Evolutionary conservation across 78 protist genomes (phyloP).

Genomic region (Protostelium mycophagum): DNA sequence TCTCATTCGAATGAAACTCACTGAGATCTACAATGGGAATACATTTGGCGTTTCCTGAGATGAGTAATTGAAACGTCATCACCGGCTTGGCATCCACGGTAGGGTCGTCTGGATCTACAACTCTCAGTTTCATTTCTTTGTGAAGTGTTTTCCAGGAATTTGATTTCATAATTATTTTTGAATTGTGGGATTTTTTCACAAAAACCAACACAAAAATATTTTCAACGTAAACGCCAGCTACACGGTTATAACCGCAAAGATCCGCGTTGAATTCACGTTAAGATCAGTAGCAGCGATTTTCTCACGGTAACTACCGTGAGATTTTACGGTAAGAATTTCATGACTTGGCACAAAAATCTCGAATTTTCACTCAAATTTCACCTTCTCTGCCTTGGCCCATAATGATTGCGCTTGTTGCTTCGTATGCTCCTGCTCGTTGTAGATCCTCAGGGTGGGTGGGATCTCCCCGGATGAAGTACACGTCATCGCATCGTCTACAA

Average conservation of each 20-base stretch:
- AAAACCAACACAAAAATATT: too few species aligned
- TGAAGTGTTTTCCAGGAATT: too few species aligned
- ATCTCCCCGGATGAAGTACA: background rate
- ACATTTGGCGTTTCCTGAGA: background rate
- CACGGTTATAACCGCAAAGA: too few species aligned
- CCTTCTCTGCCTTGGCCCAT: background rate
- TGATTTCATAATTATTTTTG: too few species aligned
- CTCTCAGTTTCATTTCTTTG: background rate
- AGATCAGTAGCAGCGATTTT: too few species aligned
- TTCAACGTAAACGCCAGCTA: too few species aligned
- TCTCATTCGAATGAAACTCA: background rate
- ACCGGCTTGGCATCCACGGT: background rate
- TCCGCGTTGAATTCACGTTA: too few species aligned
- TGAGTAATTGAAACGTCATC: background rate
- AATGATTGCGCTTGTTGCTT: background rate
- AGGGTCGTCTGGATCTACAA: background rate
- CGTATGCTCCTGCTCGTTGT: background rate
- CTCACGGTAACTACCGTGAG: too few species aligned
- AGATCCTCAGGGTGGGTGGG: background rate
- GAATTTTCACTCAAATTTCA: too few species aligned
- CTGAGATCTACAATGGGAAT: background rate
- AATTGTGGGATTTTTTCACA: too few species aligned
- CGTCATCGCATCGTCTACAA: background rate
- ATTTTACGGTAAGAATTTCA: too few species aligned
- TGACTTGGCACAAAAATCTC: too few species aligned